phyloP scores from a whole-genome alignment of 305 asterid species.

The Solanum aculeatissimum region DNA sequence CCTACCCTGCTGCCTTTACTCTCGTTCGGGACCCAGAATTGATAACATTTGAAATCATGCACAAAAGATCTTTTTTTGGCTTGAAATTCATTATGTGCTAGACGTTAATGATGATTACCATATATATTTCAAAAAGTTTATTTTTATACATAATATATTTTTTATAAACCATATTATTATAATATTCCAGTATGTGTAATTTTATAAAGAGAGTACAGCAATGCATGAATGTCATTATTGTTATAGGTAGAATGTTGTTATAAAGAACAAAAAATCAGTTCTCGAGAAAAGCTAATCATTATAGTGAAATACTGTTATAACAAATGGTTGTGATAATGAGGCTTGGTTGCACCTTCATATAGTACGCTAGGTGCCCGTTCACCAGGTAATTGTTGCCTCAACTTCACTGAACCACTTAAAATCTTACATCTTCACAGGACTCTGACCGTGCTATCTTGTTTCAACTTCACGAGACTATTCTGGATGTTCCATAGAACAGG shows the following conservation, averaged over 20 bases:
- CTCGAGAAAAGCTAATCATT: background rate
- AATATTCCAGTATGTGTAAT: background rate
- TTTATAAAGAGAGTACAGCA: background rate
- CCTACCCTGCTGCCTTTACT: too few species aligned
- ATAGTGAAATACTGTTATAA: background rate
- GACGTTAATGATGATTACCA: background rate
- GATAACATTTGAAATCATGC: too few species aligned
- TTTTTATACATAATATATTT: background rate
- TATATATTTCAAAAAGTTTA: background rate
- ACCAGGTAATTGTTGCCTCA: background rate
- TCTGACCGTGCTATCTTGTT: slow-evolving; percentile 49
- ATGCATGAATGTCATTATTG: background rate
- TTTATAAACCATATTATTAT: too few species aligned
- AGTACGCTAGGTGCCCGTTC: background rate
- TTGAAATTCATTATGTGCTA: background rate
- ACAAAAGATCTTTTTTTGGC: too few species aligned
- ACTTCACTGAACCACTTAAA: background rate
- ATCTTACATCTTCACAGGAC: slow-evolving; percentile 11
- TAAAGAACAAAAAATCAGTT: background rate
- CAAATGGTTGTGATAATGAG: background rate
- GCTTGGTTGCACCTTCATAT: background rate
- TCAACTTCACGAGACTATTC: slow-evolving; percentile 66
- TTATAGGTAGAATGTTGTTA: background rate
- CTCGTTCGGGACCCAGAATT: too few species aligned
- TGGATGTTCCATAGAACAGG: slow-evolving; percentile 80